Evolutionary conservation across 495 filamentous ascomycete species (phyloP), one percentile per base, ranked within the genome.

Genomic region (Penicillium roqueforti): DNA sequence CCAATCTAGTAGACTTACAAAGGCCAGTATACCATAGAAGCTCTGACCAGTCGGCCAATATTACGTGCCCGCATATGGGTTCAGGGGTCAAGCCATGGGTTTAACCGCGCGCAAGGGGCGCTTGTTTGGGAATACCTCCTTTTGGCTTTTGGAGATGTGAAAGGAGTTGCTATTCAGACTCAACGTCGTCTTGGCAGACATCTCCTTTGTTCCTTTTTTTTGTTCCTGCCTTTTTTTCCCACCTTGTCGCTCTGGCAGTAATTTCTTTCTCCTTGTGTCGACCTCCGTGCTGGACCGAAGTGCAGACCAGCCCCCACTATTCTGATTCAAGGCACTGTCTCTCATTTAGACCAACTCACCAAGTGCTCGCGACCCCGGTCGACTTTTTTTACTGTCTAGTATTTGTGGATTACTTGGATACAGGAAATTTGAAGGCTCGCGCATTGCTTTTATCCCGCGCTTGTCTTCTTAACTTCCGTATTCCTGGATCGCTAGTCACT

Each of bases 91-190:
- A 39, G 36, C 41, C 28, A 28, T 53, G 51, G 54, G 61, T 29
- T 39, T 68, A 76, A 60, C 61, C 73, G 73, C 73, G 73, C 71
- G 68, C 65, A 72, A 73, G 67, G 66, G 65, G 72, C 71, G 71
- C 66, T 68, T 73, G 67, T 67, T 68, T 68, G 42, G 55, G 32
- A 52, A 49, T 43, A 68, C 62, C 69, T 71, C 68, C 68, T 72
- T 72, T 71, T 66, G 57, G 49, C 40, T 63, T 63, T 63, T 62
- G 56, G 39, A 47, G 52, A 58, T 59, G 61, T 72, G 60, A 59
- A 69, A 68, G 71, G 69, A 70, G 63, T 53, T 32, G 36, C 40
- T 43, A 51, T 53, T 61, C 42, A 44, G 53, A 58, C 49, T 61
- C 52, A 56, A 55, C 51, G 51, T 52, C 52, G 8, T 22, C 23